phyloP scores from a whole-genome alignment of 768 basidiomycete genomes.

The Tylopilus sp. region DNA sequence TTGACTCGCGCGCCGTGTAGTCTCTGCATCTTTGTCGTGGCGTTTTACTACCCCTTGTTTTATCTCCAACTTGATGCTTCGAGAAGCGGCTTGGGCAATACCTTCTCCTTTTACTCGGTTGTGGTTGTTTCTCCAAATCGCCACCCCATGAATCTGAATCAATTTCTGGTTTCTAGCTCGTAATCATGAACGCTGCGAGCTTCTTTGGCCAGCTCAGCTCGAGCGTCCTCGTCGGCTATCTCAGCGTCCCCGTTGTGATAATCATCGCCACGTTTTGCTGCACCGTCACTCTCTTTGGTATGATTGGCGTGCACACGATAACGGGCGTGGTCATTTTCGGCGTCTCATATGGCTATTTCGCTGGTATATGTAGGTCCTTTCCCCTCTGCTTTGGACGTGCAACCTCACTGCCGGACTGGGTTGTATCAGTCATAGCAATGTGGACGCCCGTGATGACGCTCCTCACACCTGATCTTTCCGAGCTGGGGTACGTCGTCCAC shows the following conservation, averaged over 20 bases:
- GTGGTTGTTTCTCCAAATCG: conserved; percentile 8
- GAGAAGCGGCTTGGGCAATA: conserved; percentile 41
- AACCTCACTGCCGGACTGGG: not conserved
- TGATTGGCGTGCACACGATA: conserved; percentile 41
- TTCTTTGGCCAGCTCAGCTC: conserved; percentile 54
- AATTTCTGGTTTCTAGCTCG: conserved; percentile 34
- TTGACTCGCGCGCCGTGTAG: conserved; percentile 7
- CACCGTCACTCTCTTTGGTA: conserved; percentile 42
- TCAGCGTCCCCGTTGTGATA: conserved; percentile 39
- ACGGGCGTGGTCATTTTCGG: conserved; percentile 41
- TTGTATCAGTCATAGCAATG: conserved; percentile 33
- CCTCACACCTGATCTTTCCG: conserved; percentile 44
- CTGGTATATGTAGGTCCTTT: conserved; percentile 39
- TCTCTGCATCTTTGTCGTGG: conserved; percentile 33
- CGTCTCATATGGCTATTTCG: conserved; percentile 49
- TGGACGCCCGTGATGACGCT: conserved; percentile 44
- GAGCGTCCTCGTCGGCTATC: conserved; percentile 38
- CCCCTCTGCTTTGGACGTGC: not conserved
- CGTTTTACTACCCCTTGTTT: conserved; percentile 55
- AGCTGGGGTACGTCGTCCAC: conserved; percentile 41
- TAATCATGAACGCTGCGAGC: conserved; percentile 54
- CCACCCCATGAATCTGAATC: not conserved
- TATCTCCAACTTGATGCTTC: conserved; percentile 57
- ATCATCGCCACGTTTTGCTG: conserved; percentile 38
- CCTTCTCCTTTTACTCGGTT: conserved; percentile 60